These are phyloP conservation scores for Solanum megistacrolobum DNA, from an alignment of 257 asterid genomes.

Conservation along the genomic window DNA sequence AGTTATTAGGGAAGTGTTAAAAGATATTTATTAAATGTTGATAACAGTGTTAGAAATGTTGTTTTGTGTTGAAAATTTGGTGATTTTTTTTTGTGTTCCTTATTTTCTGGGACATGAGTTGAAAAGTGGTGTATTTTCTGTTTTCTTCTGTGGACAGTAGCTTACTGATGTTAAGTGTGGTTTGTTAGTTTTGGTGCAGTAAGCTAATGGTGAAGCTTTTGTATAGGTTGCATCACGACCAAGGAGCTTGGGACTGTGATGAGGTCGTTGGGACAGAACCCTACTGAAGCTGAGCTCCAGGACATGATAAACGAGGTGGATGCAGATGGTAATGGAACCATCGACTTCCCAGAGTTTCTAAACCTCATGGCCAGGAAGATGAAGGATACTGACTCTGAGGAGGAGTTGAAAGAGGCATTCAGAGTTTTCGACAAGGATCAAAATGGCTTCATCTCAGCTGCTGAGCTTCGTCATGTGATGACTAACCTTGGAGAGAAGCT, in stretches of 20 bases:
- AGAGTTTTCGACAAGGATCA: conserved; percentile 72
- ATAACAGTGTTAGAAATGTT: background rate
- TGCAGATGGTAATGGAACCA: conserved; percentile 61
- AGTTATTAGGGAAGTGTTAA: background rate
- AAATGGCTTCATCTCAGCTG: conserved; percentile 64
- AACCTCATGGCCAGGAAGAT: conserved; percentile 63
- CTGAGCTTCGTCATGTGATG: conserved; percentile 60
- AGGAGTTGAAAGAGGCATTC: conserved; percentile 63
- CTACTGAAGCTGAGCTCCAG: conserved; percentile 70
- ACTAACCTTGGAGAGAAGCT: conserved; percentile 66
- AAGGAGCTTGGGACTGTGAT: conserved; percentile 65
- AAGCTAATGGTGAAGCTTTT: background rate
- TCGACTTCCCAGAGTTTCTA: conserved; percentile 66
- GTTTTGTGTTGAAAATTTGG: background rate
- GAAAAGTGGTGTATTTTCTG: background rate
- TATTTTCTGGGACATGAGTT: no score
- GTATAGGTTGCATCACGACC: conserved; percentile 55
- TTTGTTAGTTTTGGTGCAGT: background rate
- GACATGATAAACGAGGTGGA: conserved; percentile 65
- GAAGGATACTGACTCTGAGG: conserved; percentile 67
- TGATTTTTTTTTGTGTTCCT: background rate
- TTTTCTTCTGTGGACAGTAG: background rate
- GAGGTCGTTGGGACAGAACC: conserved; percentile 62
- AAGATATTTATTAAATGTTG: background rate
- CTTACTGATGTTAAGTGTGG: background rate